These are phyloP conservation scores for Colletotrichum salicis DNA, from an alignment of 2,329 filamentous ascomycete species.

Conservation along the genomic window DNA sequence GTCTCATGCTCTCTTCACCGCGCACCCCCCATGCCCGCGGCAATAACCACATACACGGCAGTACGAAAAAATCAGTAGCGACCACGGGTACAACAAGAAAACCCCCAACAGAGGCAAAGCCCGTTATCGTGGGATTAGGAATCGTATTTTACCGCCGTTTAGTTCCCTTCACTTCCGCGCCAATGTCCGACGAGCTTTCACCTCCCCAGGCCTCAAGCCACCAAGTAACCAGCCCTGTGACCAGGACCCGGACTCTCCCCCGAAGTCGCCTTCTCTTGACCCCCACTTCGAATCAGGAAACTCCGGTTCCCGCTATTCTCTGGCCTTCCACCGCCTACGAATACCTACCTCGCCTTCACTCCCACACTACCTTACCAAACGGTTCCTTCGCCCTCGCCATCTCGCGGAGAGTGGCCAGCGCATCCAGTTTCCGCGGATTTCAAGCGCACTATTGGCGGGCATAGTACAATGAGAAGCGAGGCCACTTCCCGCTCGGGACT, in stretches of 20 bases:
- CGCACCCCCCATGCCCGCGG: not conserved
- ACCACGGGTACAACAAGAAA: no score
- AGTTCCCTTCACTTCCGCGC: conserved; percentile 2
- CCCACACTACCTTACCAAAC: no score
- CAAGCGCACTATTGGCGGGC: not conserved
- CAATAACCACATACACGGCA: not conserved
- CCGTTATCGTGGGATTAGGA: not conserved
- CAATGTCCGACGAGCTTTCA: conserved; percentile 30
- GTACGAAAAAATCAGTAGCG: no score
- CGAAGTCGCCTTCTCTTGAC: not conserved
- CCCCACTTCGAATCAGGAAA: conserved; percentile 29
- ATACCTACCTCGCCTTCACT: no score
- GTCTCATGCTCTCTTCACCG: not conserved
- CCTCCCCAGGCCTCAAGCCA: no score
- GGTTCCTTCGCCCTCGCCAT: not conserved
- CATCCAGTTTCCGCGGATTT: conserved; percentile 12
- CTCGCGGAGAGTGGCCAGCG: not conserved
- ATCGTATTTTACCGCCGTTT: not conserved
- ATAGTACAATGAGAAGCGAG: no score
- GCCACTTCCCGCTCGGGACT: not conserved
- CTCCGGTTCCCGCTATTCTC: conserved; percentile 26
- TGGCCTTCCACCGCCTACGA: conserved; percentile 21
- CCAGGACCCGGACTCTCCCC: not conserved
- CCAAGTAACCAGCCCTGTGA: not conserved
- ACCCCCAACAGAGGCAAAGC: not conserved